A percentile compares a stretch with the other conserved stretches of the same genome.
Evolutionary conservation across 1,284 basidiomycete species (phyloP).

Genomic region (Moniliophthora roreri): DNA sequence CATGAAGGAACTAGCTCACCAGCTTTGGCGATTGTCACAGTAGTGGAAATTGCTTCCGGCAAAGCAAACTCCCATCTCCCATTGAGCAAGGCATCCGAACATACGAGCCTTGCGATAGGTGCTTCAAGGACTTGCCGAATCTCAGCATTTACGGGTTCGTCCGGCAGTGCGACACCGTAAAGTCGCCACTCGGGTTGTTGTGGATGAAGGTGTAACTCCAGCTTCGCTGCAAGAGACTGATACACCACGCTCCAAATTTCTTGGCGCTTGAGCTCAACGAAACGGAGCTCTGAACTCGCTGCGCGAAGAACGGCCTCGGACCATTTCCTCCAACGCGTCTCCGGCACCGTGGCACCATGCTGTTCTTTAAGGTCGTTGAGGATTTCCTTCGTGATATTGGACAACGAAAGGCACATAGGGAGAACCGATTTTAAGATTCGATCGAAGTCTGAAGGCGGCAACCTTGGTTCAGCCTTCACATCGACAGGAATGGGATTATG

Average conservation of each 20-base stretch:
- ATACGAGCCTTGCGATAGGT: slow-evolving; percentile 79
- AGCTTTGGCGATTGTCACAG: slow-evolving; percentile 62
- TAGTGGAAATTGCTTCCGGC: slow-evolving; percentile 58
- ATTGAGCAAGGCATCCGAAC: slow-evolving; percentile 56
- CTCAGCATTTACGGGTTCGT: slow-evolving; percentile 78
- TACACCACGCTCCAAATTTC: slow-evolving; percentile 86
- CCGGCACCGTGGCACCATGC: slow-evolving; percentile 43
- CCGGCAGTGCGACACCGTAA: slow-evolving; percentile 67
- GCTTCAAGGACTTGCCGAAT: slow-evolving; percentile 74
- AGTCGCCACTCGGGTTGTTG: slow-evolving; percentile 86
- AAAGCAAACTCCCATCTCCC: slow-evolving; percentile 86
- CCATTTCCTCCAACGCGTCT: slow-evolving; percentile 68
- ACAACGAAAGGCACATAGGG: slow-evolving; percentile 82
- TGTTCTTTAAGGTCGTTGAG: slow-evolving; percentile 54
- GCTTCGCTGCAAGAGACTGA: slow-evolving; percentile 65
- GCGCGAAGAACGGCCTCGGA: slow-evolving; percentile 66
- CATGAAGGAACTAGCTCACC: slow-evolving; percentile 82
- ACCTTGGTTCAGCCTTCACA: slow-evolving; percentile 44
- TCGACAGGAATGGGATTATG: slow-evolving; percentile 71
- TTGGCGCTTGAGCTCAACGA: slow-evolving; percentile 85
- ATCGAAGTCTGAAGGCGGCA: slow-evolving; percentile 74
- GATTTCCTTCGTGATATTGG: slow-evolving; percentile 49
- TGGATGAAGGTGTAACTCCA: slow-evolving; percentile 80
- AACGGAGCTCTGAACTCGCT: slow-evolving; percentile 69
- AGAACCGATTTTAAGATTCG: slow-evolving; percentile 76